phyloP scores from a whole-genome alignment of 306 rosid species.

The Pueraria montana region DNA sequence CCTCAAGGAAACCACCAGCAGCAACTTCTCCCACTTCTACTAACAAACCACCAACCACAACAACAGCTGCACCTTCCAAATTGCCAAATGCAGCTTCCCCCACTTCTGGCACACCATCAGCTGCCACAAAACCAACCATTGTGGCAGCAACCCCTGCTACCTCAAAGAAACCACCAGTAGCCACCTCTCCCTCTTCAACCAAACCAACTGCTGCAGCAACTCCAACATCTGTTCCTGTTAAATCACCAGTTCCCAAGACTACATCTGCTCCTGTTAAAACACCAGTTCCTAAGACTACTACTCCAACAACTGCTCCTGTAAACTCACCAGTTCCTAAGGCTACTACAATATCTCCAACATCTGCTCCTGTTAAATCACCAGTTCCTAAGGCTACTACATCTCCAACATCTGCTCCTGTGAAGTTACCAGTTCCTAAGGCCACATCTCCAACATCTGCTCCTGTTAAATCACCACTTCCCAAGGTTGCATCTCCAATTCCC shows the following conservation, averaged over 20 bases:
- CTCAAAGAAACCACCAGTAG: slow-evolving; percentile 22
- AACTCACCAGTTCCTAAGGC: slow-evolving; percentile 14
- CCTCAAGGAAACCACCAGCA: neutral
- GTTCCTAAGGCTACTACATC: slow-evolving; percentile 39
- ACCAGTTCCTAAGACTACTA: no score
- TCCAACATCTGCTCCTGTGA: no score
- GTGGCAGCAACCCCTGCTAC: slow-evolving; percentile 30
- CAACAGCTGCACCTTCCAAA: slow-evolving; percentile 21
- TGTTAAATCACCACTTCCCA: no score
- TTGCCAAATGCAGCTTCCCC: slow-evolving; percentile 31
- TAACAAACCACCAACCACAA: neutral
- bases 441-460: no score
- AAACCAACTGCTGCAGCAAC: neutral
- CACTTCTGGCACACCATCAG: neutral
- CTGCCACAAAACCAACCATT: no score
- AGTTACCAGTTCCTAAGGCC: no score
- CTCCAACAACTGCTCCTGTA: slow-evolving; percentile 35
- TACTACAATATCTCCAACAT: neutral
- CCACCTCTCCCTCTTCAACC: slow-evolving; percentile 28
- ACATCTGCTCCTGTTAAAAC: neutral
- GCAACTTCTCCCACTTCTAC: neutral
- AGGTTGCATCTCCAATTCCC: no score
- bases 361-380: slow-evolving; percentile 35
- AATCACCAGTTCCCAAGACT: neutral
- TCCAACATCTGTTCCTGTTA: slow-evolving; percentile 20